These are phyloP conservation scores for Mortierella sp. DNA, from an alignment of 371 early-diverging fungal genomes.

Conservation along the genomic window DNA sequence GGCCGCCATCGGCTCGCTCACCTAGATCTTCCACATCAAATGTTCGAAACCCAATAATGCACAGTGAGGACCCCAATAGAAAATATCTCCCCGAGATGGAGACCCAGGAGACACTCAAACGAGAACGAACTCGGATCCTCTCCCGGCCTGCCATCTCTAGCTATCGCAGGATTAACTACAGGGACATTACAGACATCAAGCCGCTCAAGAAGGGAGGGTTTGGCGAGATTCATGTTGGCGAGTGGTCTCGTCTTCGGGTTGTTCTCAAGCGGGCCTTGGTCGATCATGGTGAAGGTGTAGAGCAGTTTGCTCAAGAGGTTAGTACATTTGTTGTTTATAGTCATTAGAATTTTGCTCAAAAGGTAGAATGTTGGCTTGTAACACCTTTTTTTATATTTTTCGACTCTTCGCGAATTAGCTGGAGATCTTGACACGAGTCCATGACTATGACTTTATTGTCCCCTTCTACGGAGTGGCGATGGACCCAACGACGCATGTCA, in stretches of 20 bases:
- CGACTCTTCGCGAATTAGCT: conserved; percentile 52
- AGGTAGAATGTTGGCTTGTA: no score
- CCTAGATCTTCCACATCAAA: neutral
- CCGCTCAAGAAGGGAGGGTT: conserved; percentile 55
- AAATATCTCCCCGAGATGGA: conserved; percentile 42
- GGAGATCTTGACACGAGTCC: conserved; percentile 54
- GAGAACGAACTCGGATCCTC: conserved; percentile 50
- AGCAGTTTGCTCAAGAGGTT: conserved; percentile 57
- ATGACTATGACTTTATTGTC: conserved; percentile 57
- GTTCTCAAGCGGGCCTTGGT: conserved; percentile 47
- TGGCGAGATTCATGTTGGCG: conserved; percentile 54
- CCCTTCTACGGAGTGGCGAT: conserved; percentile 51
- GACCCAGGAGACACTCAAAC: conserved; percentile 48
- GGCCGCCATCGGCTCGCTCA: neutral
- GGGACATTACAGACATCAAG: conserved; percentile 36
- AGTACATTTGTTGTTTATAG: neutral
- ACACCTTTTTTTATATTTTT: conserved; percentile 1
- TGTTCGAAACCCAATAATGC: neutral
- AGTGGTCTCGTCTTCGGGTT: conserved; percentile 51
- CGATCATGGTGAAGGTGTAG: conserved; percentile 35
- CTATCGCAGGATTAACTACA: conserved; percentile 40
- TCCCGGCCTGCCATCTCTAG: conserved; percentile 32
- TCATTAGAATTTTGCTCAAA: neutral
- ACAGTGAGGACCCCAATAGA: conserved; percentile 10
- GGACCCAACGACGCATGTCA: conserved; percentile 36